Base-by-base conservation (phyloP, 2,329 filamentous ascomycete genomes). In the Ceratocystis alfenasii region DNA sequence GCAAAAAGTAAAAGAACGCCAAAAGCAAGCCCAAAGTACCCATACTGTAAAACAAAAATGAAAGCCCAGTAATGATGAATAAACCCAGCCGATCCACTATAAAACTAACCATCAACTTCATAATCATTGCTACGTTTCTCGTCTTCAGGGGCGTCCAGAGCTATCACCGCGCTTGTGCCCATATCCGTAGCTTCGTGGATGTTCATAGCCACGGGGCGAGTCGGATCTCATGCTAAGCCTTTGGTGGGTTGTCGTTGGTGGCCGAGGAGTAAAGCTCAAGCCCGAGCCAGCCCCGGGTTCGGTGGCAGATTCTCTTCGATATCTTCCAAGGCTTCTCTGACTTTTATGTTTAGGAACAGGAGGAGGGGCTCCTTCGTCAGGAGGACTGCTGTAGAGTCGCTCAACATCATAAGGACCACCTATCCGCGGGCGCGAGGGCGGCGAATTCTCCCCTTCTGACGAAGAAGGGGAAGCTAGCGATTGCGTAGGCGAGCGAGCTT, bases 261-360 rank as follows among this genome's bases (percentile, higher is more conserved):
- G 64, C n/a, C 30, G 53, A 25, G 64, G 22, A 6, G 22, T 57
- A 62, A 28, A 55, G 6, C 57, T 33, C 45, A 41, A 25, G 3
- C 57, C 59, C 12, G 36, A 15, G 12, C 36, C 79, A 44, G 79
- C 89, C 53, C 88, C 85, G 5, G 10, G 2, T 12, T 28, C 10
- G 1, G 53, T 46, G 10, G 12, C 33, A 41, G 53, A 25, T 46
- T 55, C 62, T 36, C 62, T 33, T 8, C 20, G 59, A 50, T 61
- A 55, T 30, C 62, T 44, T 2, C 36, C 28, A n/a, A 61, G 25
- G 48, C 59, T 60, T 15, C 28, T 15, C n/a, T 44, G 45, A 33
- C 30, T 63, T 12, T 28, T 36, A 55, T 66, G 65, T 36, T 50
- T 46, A 17, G 66, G 66, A n/a, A 65, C 66, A 2, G 48, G 45